Base-by-base conservation (phyloP, 768 basidiomycete genomes). In the Baorangia bicolor region DNA sequence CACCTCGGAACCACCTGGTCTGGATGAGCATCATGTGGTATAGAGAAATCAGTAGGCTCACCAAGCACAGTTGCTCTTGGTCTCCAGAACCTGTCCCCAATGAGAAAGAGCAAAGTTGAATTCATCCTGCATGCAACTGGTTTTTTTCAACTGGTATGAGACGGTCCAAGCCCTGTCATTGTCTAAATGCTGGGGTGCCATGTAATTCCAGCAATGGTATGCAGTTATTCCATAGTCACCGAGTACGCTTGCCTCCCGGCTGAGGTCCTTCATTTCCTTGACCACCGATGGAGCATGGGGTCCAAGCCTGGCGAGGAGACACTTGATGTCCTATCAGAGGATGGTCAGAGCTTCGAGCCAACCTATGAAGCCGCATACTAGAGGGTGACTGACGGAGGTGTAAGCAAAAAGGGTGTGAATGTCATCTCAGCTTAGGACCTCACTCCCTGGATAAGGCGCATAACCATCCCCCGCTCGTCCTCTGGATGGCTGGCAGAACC, bases 191-290 rank as follows among this genome's bases (percentile, higher is more conserved):
- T 52, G 42, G 3, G 43, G 53, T 1, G 34, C 51, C 0, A 62
- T n/a, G 6, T 62, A 53, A 28, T 62, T 59, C 49, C 58, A 62
- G 16, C 58, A 56, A 13, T 60, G 54, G 30, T 39, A 62, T 0
- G 39, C 51, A 0, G 38, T 62, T 0, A 61, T 40, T 13, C 46
- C 21, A 8, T 48, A 60, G 2, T 8, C 3, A 0, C 49, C 35
- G 2, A 51, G 44, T 0, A 34, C n/a, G 9, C 6, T 42, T 1
- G 49, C 49, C 10, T 51, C 34, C 20, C 0, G 4, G 0, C 44
- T 38, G 0, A 49, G 20, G 2, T 16, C 3, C 37, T 49, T 45
- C 41, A 59, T 56, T 0, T 56, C 23, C 1, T 1, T 3, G 0
- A 52, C 42, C 0, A 53, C 42, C 1, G 2, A 3, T 0, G 41